Conservation (phyloP, 495 filamentous ascomycete species). For the Penicillium lagena region DNA sequence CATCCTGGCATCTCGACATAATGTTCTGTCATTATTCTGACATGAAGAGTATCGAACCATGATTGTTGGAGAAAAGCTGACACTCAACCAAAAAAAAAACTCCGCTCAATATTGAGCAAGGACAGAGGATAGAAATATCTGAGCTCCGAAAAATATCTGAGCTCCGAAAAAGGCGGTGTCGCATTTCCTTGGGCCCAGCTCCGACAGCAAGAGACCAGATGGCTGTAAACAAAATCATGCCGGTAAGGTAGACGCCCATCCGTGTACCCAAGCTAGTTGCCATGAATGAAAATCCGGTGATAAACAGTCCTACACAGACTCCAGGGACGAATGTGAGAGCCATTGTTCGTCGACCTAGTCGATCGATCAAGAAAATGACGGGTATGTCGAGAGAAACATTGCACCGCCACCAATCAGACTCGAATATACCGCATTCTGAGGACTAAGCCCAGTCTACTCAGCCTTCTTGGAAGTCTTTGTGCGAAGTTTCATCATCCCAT, state of each 20-base stretch:
- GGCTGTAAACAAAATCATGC: not conserved
- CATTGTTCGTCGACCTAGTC: not conserved
- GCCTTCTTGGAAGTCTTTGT: too few relatives aligned
- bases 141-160: too few relatives aligned
- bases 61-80: too few relatives aligned
- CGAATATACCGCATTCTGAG: not conserved
- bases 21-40: too few relatives aligned
- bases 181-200: not conserved
- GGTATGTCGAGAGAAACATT: not conserved
- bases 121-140: too few relatives aligned
- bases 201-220: not conserved
- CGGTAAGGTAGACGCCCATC: not conserved
- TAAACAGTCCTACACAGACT: not conserved
- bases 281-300: not conserved
- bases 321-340: not conserved
- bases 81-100: too few relatives aligned
- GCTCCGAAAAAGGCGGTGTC: too few relatives aligned
- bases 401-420: not conserved
- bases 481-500: too few relatives aligned
- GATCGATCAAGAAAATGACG: not conserved
- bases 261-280: not conserved
- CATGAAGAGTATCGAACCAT: too few relatives aligned
- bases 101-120: too few relatives aligned
- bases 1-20: too few relatives aligned
- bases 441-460: not conserved